Evolutionary conservation across 2,329 filamentous ascomycete genomes (phyloP).

Genomic region (Cadophora malorum): DNA sequence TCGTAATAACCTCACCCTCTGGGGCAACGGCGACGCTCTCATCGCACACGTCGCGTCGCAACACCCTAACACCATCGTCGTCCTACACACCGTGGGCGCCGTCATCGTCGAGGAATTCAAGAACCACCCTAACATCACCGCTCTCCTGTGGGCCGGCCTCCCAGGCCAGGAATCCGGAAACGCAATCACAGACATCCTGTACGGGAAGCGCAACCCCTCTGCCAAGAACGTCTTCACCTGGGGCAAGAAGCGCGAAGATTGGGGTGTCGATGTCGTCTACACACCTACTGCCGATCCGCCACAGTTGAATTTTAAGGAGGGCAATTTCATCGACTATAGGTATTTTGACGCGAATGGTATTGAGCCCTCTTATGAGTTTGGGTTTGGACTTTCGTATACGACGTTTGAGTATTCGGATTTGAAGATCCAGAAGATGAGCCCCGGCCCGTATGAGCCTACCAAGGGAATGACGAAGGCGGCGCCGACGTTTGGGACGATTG

Average conservation of each 20-base stretch:
- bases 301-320: conserved; percentile 77
- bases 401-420: conserved; percentile 77
- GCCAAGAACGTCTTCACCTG: conserved; percentile 83
- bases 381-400: conserved; percentile 81
- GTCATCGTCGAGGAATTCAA: conserved; percentile 79
- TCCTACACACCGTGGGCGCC: conserved; percentile 85
- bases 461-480: conserved; percentile 67
- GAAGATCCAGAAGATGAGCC: conserved; percentile 44
- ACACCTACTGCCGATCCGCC: conserved; percentile 56
- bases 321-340: conserved; percentile 82
- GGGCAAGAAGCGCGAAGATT: conserved; percentile 56
- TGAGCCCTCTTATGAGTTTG: conserved; percentile 80
- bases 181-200: conserved; percentile 79
- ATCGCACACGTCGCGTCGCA: conserved; percentile 78
- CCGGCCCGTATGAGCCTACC: conserved; percentile 53
- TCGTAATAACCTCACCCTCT: conserved; percentile 90
- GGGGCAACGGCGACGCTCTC: conserved; percentile 80
- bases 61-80: conserved; percentile 88
- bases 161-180: conserved; percentile 87
- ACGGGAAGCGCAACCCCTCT: conserved; percentile 77
- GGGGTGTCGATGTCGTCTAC: conserved; percentile 52
- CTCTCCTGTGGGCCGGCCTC: conserved; percentile 83
- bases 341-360: conserved; percentile 70
- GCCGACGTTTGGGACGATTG: conserved; percentile 67
- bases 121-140: conserved; percentile 79